These are phyloP conservation scores for Serendipita indica DNA, from an alignment of 768 basidiomycete species.

Conservation along the genomic window DNA sequence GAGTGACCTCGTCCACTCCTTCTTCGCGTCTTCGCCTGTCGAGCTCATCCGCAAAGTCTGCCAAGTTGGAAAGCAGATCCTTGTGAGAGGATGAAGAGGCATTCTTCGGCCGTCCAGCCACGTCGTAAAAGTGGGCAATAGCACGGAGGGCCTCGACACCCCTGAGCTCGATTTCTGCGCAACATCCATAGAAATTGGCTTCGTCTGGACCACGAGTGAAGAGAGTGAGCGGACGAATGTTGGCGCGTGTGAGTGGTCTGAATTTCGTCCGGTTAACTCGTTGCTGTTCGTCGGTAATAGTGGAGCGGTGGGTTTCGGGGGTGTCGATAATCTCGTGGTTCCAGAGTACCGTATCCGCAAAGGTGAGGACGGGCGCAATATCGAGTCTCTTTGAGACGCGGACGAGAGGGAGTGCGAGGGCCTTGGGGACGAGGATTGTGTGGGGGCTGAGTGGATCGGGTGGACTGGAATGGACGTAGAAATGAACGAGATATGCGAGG, in stretches of 20 bases:
- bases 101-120: not conserved
- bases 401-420: conserved; percentile 62
- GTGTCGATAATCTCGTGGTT: conserved; percentile 27
- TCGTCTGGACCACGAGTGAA: conserved; percentile 76
- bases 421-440: conserved; percentile 46
- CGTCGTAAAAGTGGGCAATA: conserved; percentile 5
- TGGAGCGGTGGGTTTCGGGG: not conserved
- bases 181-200: conserved; percentile 74
- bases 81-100: not conserved
- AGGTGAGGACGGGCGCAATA: conserved; percentile 78
- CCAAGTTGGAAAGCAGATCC: too few species aligned
- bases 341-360: conserved; percentile 83
- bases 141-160: conserved; percentile 65
- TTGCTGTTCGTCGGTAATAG: not conserved
- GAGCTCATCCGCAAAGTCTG: not conserved
- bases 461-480: conserved; percentile 75
- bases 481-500: conserved; percentile 77
- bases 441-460: conserved; percentile 20
- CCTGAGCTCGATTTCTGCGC: conserved; percentile 71
- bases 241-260: conserved; percentile 31
- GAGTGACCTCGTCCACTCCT: conserved; percentile 47
- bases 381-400: conserved; percentile 54
- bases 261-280: not conserved
- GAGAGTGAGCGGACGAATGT: conserved; percentile 46
- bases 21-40: too few species aligned